Evolutionary conservation across 1,284 basidiomycete genomes (phyloP).

Genomic region (Naganishia sp.): DNA sequence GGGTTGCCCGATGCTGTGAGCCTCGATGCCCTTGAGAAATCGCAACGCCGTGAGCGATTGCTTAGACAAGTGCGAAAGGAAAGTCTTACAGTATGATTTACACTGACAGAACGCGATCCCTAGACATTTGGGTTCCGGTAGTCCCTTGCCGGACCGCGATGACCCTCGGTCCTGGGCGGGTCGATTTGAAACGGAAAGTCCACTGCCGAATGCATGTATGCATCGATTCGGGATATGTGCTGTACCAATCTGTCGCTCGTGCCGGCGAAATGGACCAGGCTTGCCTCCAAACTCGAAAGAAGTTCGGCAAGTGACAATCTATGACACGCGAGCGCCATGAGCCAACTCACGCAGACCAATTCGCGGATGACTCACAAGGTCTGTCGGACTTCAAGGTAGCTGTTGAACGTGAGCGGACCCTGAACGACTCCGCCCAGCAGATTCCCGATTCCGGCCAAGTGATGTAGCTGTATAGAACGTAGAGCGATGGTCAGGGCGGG

Average conservation of each 20-base stretch:
- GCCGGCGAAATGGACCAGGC: conserved; percentile 39
- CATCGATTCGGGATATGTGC: conserved; percentile 50
- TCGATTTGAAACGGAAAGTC: conserved; percentile 31
- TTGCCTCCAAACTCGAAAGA: conserved; percentile 43
- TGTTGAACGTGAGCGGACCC: conserved; percentile 45
- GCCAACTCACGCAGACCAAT: not conserved
- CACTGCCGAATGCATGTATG: conserved; percentile 48
- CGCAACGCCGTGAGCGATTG: not conserved
- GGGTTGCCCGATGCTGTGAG: conserved; percentile 11
- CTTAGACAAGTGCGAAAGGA: not conserved
- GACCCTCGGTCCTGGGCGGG: not conserved
- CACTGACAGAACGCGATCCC: not conserved
- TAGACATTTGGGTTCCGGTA: not conserved
- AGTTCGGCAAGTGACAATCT: conserved; percentile 46
- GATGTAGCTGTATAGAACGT: conserved; percentile 40
- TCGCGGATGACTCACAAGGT: conserved; percentile 36
- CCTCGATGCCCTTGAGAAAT: not conserved
- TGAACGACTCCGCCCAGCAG: conserved; percentile 51
- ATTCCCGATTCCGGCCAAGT: conserved; percentile 52
- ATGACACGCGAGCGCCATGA: not conserved
- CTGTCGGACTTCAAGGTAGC: conserved; percentile 49
- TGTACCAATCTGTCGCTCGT: conserved; percentile 44
- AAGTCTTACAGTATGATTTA: conserved; percentile 4
- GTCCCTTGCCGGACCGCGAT: not conserved
- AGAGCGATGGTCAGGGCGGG: not conserved